phyloP scores from a whole-genome alignment of 306 rosid genomes.

The Pyrus communis region DNA sequence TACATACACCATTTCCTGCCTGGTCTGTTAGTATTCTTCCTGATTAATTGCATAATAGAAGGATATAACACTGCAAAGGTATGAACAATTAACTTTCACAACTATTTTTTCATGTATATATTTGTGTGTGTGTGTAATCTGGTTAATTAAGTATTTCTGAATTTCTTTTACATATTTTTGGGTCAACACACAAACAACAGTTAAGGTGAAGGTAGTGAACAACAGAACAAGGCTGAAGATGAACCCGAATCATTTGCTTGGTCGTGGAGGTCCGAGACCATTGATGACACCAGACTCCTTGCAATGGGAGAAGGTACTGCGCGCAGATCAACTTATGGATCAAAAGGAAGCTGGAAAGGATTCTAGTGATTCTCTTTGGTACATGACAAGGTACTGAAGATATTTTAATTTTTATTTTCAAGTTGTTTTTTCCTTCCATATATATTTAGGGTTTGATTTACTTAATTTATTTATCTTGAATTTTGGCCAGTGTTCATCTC shows the following conservation, averaged over 20 bases:
- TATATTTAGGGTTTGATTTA: not conserved
- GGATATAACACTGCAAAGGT: slow-evolving; percentile 51
- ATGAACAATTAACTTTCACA: not conserved
- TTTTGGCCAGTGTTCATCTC: slow-evolving; percentile 20
- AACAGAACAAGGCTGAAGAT: slow-evolving; percentile 20
- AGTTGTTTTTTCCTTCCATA: not conserved
- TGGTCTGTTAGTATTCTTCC: slow-evolving; percentile 64
- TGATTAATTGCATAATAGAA: slow-evolving; percentile 26
- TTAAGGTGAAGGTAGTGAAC: slow-evolving; percentile 27
- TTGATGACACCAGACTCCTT: slow-evolving; percentile 10
- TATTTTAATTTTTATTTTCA: not conserved
- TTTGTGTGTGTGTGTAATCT: not conserved
- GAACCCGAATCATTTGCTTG: slow-evolving; percentile 35
- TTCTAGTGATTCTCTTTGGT: slow-evolving; percentile 52
- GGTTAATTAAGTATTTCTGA: not conserved
- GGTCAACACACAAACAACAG: slow-evolving; percentile 53
- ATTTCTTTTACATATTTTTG: not conserved
- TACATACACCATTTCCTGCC: slow-evolving; percentile 31
- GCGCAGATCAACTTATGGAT: slow-evolving; percentile 21
- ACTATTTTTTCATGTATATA: no score
- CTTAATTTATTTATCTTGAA: not conserved
- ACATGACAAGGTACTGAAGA: slow-evolving; percentile 36
- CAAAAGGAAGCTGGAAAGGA: slow-evolving; percentile 39
- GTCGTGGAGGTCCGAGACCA: slow-evolving; percentile 47
- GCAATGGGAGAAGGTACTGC: slow-evolving; percentile 14